These are phyloP conservation scores for Suhomyces bribrorum DNA, from an alignment of 1,139 yeast genomes.

Conservation along the genomic window DNA sequence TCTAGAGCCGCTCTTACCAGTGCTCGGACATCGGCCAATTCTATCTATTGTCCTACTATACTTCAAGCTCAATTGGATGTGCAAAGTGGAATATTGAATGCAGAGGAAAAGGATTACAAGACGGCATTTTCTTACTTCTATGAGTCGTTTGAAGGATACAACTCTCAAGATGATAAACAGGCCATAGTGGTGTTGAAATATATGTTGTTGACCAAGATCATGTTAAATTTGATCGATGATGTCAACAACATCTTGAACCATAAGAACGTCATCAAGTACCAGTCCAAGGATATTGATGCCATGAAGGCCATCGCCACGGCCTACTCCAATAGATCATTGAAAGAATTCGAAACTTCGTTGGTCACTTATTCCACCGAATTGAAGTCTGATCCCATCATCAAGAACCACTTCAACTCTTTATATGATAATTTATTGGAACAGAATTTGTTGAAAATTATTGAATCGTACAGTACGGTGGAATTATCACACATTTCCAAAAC, in stretches of 20 bases:
- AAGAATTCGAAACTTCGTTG: slow-evolving; percentile 84
- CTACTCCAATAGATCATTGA: slow-evolving; percentile 83
- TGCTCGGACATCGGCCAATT: slow-evolving; percentile 94
- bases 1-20: slow-evolving; percentile 90
- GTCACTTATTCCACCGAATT: slow-evolving; percentile 72
- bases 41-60: slow-evolving; percentile 93
- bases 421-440: slow-evolving; percentile 93
- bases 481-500: slow-evolving; percentile 83
- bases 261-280: slow-evolving; percentile 79
- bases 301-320: slow-evolving; percentile 94
- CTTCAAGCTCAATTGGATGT: slow-evolving; percentile 93
- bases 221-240: slow-evolving; percentile 87
- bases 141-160: slow-evolving; percentile 91
- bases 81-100: slow-evolving; percentile 93
- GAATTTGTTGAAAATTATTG: slow-evolving; percentile 89
- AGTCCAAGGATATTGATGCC: slow-evolving; percentile 78
- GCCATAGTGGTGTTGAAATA: slow-evolving; percentile 84
- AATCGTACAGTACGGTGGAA: slow-evolving; percentile 94
- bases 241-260: slow-evolving; percentile 74
- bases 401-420: slow-evolving; percentile 88
- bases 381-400: slow-evolving; percentile 82
- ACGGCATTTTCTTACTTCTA: slow-evolving; percentile 94
- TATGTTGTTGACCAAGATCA: slow-evolving; percentile 88
- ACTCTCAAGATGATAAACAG: slow-evolving; percentile 59
- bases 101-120: slow-evolving; percentile 95